Conservation (phyloP, 2,329 filamentous ascomycete genomes). For the Cryphonectria japonica region DNA sequence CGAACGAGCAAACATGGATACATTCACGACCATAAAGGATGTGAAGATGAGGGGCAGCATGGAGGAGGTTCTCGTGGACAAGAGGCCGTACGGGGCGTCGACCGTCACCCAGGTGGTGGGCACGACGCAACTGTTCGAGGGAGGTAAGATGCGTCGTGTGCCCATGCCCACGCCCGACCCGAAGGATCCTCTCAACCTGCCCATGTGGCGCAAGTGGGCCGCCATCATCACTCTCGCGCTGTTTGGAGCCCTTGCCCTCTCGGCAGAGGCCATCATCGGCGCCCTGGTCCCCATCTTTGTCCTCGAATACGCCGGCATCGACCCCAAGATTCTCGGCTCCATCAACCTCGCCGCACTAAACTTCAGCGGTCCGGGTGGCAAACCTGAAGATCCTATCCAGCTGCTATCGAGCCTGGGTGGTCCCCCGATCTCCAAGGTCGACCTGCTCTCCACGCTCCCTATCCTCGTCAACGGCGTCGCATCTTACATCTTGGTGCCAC, state of each 20-base stretch:
- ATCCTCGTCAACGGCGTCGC: conserved; percentile 34
- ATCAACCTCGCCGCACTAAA: conserved; percentile 33
- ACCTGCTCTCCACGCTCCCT: conserved; percentile 33
- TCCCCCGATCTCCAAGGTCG: conserved; percentile 30
- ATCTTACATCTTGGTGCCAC: conserved; percentile 32
- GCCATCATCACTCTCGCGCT: conserved; percentile 32
- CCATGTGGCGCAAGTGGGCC: conserved; percentile 34
- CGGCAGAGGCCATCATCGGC: conserved; percentile 33
- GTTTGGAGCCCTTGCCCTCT: conserved; percentile 33
- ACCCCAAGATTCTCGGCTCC: conserved; percentile 30
- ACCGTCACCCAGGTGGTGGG: conserved; percentile 28
- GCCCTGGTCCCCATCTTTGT: conserved; percentile 33
- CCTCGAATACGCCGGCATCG: conserved; percentile 35
- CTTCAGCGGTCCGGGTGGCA: conserved; percentile 23
- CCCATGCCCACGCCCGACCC: conserved; percentile 29
- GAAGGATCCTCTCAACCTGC: conserved; percentile 34
- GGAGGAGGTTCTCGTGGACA: conserved; percentile 23
- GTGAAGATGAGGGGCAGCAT: conserved; percentile 23
- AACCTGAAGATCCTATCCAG: conserved; percentile 29
- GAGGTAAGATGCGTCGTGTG: conserved; percentile 29
- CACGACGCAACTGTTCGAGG: conserved; percentile 29
- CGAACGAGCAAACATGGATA: conserved; percentile 14
- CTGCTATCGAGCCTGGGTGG: conserved; percentile 29
- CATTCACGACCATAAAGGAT: background rate
- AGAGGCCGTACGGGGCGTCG: background rate